Base-by-base conservation (phyloP, 768 basidiomycete genomes). In the Xerocomellus dryophilus region DNA sequence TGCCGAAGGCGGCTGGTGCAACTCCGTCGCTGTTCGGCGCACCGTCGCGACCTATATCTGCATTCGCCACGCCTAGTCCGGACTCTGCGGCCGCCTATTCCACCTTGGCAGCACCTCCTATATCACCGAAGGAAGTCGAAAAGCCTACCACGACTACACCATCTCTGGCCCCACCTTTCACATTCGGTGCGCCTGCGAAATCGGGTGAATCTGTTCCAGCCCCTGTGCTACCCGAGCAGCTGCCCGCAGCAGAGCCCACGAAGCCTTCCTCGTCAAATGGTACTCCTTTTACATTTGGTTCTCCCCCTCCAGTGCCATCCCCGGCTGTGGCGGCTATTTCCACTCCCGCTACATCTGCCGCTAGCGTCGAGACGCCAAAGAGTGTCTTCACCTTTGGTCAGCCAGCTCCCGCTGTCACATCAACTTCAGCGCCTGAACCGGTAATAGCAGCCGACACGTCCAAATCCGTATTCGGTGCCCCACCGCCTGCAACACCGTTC, bases 391-490 rank as follows among this genome's bases (percentile, higher is more conserved):
- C 67, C 6, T 74, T 77, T 57, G 67, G 67, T 45, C 64, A 61
- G 43, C 48, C 65, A 2, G 8, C 65, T 23, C 17, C 58, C 17
- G 4, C 51, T 17, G 32, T 60, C 20, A 29, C 56, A 18, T 40
- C 62, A 11, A 40, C 49, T 8, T 18, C 65, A 2, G 35, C 51
- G 0, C 40, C 66, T 14, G 31, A 49, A 17, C 32, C 62, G 4
- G 50, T n/a, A 45, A 41, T 17, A 18, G 42, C 52, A 15, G 39
- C 67, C 9, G 76, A 80, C 23, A 61, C 72, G 0, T 66, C 77
- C 0, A 80, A 81, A 60, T 69, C 79, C 2, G 27, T 71, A 7
- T 81, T 82, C 43, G 71, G 74, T 31, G 55, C 62, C 10, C 63
- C 64, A 39, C 51, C 60, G 34, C 60, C 65, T 50, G 32, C 54